phyloP scores from a whole-genome alignment of 2,329 filamentous ascomycete genomes.

The Pseudopyrenochaeta lycopersici region DNA sequence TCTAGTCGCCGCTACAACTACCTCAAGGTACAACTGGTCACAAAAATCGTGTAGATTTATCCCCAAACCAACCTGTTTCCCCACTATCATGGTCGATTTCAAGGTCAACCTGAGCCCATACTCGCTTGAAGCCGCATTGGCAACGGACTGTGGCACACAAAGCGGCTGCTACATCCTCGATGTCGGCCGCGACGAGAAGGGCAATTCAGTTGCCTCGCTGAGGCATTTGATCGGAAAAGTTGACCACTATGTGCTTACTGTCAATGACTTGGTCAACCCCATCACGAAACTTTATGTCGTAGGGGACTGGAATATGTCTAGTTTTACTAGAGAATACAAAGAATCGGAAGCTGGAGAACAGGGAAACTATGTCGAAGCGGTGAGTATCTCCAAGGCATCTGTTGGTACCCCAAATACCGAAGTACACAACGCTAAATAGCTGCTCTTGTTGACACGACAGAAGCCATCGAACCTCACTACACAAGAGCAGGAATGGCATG shows the following conservation, averaged over 20 bases:
- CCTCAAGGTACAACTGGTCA: too few relatives aligned
- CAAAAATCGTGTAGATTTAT: too few relatives aligned
- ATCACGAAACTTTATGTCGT: slow-evolving; percentile 36
- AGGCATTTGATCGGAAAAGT: slow-evolving; percentile 13
- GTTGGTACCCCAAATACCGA: background rate
- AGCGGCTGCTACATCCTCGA: slow-evolving; percentile 27
- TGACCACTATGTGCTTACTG: slow-evolving; percentile 8
- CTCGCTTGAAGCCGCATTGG: slow-evolving; percentile 11
- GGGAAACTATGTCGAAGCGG: background rate
- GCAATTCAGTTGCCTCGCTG: slow-evolving; percentile 16
- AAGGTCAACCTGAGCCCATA: slow-evolving; percentile 20
- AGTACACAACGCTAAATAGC: background rate
- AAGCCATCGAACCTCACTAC: slow-evolving; percentile 5
- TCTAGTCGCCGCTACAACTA: background rate
- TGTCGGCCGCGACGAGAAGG: slow-evolving; percentile 17
- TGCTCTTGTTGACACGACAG: background rate
- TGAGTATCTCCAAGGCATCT: background rate
- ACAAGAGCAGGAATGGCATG: slow-evolving; percentile 22
- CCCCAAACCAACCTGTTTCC: too few relatives aligned
- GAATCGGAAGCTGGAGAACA: background rate
- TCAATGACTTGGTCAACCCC: background rate
- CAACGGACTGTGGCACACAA: too few relatives aligned
- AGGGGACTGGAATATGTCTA: slow-evolving; percentile 30
- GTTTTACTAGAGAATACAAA: background rate
- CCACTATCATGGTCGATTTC: slow-evolving; percentile 24